These are phyloP conservation scores for Xylaria sp. DNA, from an alignment of 2,329 filamentous ascomycete species.

Conservation along the genomic window DNA sequence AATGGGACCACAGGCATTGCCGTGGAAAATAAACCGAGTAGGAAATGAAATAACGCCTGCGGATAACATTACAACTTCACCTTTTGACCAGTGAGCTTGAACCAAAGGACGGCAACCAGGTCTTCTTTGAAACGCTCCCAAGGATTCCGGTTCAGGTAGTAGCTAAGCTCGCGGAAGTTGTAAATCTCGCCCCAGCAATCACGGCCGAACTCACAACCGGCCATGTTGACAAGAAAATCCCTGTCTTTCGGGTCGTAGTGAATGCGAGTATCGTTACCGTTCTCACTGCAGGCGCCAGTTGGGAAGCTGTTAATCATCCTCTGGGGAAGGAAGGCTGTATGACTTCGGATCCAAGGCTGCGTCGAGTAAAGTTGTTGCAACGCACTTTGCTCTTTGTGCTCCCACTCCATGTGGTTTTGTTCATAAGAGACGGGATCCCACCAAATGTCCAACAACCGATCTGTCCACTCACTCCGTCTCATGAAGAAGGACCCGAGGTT, in stretches of 20 bases:
- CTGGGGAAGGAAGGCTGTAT: constrained; percentile 84
- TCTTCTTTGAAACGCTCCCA: constrained; percentile 76
- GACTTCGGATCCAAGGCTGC: constrained; percentile 87
- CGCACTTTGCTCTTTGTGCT: constrained; percentile 96
- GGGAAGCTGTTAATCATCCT: constrained; percentile 94
- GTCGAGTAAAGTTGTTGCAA: constrained; percentile 85
- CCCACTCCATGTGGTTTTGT: constrained; percentile 98
- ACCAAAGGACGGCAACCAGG: constrained; percentile 55
- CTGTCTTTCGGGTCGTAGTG: constrained; percentile 83
- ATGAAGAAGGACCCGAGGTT: constrained; percentile 96
- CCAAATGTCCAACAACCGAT: constrained; percentile 89
- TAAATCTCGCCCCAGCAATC: constrained; percentile 99
- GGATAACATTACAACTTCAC: constrained; percentile 45
- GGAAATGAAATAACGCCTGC: background rate
- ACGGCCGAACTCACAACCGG: constrained; percentile 91
- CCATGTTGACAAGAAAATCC: constrained; percentile 98
- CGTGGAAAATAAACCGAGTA: background rate
- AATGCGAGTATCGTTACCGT: constrained; percentile 66
- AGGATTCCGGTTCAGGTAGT: constrained; percentile 74
- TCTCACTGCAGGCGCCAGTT: constrained; percentile 77
- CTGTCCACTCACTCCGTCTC: constrained; percentile 78
- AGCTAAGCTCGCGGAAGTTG: constrained; percentile 85
- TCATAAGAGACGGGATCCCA: constrained; percentile 98
- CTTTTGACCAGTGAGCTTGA: constrained; percentile 56
- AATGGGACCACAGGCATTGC: background rate